Evolutionary conservation across 257 asterid species (phyloP).

Genomic region (Striga asiatica): DNA sequence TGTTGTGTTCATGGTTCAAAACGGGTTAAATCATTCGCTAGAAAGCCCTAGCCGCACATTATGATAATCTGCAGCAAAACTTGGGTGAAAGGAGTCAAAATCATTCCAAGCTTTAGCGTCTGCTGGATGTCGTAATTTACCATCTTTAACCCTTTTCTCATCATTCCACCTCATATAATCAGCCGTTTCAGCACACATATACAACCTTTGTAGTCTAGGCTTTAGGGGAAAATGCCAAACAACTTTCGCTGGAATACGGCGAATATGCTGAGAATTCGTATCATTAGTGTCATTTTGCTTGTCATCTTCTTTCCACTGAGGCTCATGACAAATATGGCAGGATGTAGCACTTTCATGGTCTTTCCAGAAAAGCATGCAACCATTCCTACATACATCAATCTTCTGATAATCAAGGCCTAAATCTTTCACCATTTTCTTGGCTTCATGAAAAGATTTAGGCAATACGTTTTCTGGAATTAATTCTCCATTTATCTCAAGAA

Average conservation of each 20-base stretch:
- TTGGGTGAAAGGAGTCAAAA: background rate
- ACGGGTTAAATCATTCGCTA: no score
- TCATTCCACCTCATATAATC: background rate
- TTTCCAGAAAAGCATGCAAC: background rate
- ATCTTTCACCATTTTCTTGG: no score
- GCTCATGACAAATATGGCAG: background rate
- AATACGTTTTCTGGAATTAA: background rate
- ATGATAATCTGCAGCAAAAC: slow-evolving; percentile 2
- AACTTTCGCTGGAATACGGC: background rate
- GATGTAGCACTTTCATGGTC: background rate
- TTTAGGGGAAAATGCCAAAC: no score
- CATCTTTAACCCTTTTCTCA: background rate
- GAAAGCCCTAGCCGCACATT: background rate
- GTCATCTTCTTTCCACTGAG: background rate
- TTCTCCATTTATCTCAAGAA: background rate
- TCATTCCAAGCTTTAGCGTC: background rate
- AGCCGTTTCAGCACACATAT: no score
- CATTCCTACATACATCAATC: background rate
- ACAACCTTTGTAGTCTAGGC: no score
- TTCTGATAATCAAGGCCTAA: no score
- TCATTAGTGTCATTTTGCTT: no score
- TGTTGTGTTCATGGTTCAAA: no score
- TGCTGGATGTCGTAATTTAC: no score
- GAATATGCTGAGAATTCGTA: background rate
- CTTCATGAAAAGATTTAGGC: background rate